Evolutionary conservation across 441 rosid genomes (phyloP), one percentile per base, ranked within the genome.

Genomic region (Gossypium trilobum): DNA sequence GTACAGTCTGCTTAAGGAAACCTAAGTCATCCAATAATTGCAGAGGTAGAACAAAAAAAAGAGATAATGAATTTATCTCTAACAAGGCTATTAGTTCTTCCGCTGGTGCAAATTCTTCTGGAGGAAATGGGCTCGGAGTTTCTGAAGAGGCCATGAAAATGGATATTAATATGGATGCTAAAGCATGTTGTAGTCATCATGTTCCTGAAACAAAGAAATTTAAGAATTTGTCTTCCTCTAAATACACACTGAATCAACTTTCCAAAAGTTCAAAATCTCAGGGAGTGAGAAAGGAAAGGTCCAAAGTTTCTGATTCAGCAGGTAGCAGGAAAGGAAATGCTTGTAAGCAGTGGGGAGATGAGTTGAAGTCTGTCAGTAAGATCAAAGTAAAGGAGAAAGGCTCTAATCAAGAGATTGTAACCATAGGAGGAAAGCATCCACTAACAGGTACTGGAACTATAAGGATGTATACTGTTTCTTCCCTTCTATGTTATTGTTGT

Each of bases 361-460:
- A 78, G 48, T 78, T 2, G 44, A 84, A 82, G 79, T 80, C 84
- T 8, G 73, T 58, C 66, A 75, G 73, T 52, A 78, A 74, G 82
- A 79, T 78, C 52, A 77, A 75, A 67, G 80, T 71, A 74, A 81
- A 76, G 73, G 86, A 74, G 71, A 84, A 78, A 72, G 74, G 44
- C 68, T 74, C 68, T 31, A 23, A 60, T 73, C 76, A 82, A 70
- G 80, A 68, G 72, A 75, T 48, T 77, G 81, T 54, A 33, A 66
- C 59, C 44, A 74, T 78, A 76, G 75, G 51, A 68, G 86, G 82
- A 69, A 79, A 72, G 82, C 74, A 52, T 39, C 72, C 72, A 27
- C 79, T 82, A 75, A 79, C 79, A 86, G 96, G 98, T 93, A 84
- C 58, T 66, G 52, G 33, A 70, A 25, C 31, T 19, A 48, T 11